A percentile compares a stretch with the other conserved stretches of the same genome.
Conservation (phyloP, 1,139 yeast species). For the Protomyces lactucae-debilis region DNA sequence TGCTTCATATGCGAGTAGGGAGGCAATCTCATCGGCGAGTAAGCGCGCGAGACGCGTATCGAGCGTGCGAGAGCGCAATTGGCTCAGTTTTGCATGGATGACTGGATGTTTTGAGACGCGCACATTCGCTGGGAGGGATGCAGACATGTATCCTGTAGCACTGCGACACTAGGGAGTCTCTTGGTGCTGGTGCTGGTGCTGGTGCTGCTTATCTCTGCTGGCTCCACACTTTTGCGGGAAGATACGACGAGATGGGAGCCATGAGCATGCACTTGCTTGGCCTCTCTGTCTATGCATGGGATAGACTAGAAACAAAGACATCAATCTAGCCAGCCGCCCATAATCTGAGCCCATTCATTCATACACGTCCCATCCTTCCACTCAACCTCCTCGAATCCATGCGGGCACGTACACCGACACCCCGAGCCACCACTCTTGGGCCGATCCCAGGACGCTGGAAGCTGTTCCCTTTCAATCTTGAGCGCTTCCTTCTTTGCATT, state of each 20-base stretch:
- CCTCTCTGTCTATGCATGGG: background rate
- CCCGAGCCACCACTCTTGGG: slow-evolving; percentile 61
- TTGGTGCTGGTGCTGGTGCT: background rate
- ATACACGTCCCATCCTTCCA: slow-evolving; percentile 53
- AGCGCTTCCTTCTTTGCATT: slow-evolving; percentile 43
- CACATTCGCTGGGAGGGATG: slow-evolving; percentile 29
- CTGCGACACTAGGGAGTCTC: background rate
- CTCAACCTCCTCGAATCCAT: slow-evolving; percentile 50
- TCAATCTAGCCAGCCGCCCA: slow-evolving; percentile 36
- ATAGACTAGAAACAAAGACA: background rate
- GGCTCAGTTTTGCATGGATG: slow-evolving; percentile 36
- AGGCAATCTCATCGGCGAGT: slow-evolving; percentile 36
- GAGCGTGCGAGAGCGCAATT: slow-evolving; percentile 35
- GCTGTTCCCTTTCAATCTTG: slow-evolving; percentile 24
- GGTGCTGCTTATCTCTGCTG: background rate
- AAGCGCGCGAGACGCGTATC: slow-evolving; percentile 34
- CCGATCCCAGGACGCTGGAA: slow-evolving; percentile 42
- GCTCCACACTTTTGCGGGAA: background rate
- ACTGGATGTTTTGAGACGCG: slow-evolving; percentile 37
- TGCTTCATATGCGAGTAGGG: slow-evolving; percentile 39
- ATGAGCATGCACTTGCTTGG: background rate
- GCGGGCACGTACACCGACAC: slow-evolving; percentile 80
- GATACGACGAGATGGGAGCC: background rate
- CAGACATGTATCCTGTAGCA: background rate
- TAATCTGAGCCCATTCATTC: slow-evolving; percentile 49